phyloP scores from a whole-genome alignment of 2,329 filamentous ascomycete species.

The Huntiella omanensis region DNA sequence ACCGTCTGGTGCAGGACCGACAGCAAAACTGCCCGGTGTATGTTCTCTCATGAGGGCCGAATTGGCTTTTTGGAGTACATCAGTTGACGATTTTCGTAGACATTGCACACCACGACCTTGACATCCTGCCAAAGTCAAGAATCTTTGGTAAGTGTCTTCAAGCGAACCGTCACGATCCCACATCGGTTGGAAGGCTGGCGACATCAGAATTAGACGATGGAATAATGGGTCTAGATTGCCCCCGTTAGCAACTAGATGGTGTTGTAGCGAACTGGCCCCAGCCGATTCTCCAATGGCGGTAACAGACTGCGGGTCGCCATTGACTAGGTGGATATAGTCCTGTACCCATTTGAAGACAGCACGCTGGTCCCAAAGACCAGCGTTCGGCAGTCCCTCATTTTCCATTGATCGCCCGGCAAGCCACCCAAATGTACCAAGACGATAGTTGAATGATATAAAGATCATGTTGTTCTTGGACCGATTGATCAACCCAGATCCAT shows the following conservation, averaged over 20 bases:
- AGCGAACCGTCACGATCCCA: conserved; percentile 18
- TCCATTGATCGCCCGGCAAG: conserved; percentile 27
- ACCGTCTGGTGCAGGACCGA: conserved; percentile 18
- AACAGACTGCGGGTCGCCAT: conserved; percentile 27
- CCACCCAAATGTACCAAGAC: conserved; percentile 28
- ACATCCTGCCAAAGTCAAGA: conserved; percentile 18
- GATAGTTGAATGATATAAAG: conserved; percentile 29
- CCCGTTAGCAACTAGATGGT: conserved; percentile 27
- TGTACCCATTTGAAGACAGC: conserved; percentile 30
- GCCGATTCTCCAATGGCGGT: conserved; percentile 32
- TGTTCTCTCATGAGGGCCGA: conserved; percentile 15
- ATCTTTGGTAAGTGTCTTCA: conserved; percentile 17
- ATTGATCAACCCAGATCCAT: conserved; percentile 20
- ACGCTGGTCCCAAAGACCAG: conserved; percentile 24
- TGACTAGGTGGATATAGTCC: conserved; percentile 25
- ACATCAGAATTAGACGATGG: conserved; percentile 18
- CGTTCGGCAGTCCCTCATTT: conserved; percentile 23
- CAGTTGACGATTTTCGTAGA: conserved; percentile 15
- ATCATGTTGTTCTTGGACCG: conserved; percentile 22
- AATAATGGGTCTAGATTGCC: conserved; percentile 27
- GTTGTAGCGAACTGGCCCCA: conserved; percentile 30
- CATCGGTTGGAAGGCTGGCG: conserved; percentile 19
- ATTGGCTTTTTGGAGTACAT: conserved; percentile 16
- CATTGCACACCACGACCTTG: conserved; percentile 15
- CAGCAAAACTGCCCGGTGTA: conserved; percentile 16